Evolutionary conservation across 495 filamentous ascomycete genomes (phyloP).

Genomic region (Penicillium odoratum): DNA sequence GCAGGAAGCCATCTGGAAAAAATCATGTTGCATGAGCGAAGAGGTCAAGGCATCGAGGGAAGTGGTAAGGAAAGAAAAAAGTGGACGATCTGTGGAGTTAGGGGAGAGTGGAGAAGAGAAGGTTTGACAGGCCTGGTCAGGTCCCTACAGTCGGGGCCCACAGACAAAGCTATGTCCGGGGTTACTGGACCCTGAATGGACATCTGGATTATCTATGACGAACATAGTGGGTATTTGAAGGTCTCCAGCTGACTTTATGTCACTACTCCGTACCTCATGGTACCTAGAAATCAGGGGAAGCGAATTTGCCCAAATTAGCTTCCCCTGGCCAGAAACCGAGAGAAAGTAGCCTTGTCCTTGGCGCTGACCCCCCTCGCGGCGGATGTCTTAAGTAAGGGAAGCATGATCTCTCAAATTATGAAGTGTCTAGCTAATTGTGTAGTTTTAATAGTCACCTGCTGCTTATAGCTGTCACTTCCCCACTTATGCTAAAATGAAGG

Average conservation of each 20-base stretch:
- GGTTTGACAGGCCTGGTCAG: background rate
- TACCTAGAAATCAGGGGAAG: background rate
- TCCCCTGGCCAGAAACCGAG: background rate
- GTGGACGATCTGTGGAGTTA: slow-evolving; percentile 1
- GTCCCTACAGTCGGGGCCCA: slow-evolving; percentile 1
- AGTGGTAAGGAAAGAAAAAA: slow-evolving; percentile 4
- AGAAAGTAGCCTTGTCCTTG: background rate
- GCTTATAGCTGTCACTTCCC: background rate
- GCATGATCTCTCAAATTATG: background rate
- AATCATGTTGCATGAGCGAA: slow-evolving; percentile 29
- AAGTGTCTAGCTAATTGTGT: background rate
- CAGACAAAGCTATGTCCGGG: background rate
- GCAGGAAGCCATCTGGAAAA: slow-evolving; percentile 24
- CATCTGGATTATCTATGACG: background rate
- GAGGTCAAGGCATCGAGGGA: slow-evolving; percentile 13
- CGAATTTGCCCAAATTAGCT: background rate
- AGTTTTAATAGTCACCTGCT: background rate
- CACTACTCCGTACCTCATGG: background rate
- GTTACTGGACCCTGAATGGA: background rate
- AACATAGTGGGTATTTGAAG: background rate
- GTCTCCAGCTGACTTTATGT: background rate
- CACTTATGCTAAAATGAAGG: background rate
- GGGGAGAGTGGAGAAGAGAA: background rate
- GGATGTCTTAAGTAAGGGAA: background rate
- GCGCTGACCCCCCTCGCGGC: background rate